A percentile compares a stretch with the other conserved stretches of the same genome.
These are phyloP conservation scores for Amanita exitialis DNA, from an alignment of 768 basidiomycete species.

Conservation along the genomic window DNA sequence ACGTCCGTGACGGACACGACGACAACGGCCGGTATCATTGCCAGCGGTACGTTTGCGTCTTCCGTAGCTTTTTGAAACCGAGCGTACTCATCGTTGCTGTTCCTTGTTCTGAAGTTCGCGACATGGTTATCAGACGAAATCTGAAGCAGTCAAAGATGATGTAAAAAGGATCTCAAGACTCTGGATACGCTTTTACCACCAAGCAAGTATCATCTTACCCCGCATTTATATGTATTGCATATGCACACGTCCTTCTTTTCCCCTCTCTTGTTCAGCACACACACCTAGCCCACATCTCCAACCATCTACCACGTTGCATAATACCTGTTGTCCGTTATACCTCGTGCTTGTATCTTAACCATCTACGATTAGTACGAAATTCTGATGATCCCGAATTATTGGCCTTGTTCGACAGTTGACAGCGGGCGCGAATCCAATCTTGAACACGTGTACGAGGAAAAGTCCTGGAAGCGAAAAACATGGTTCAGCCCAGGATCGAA, in stretches of 20 bases:
- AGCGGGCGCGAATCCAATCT: too few species aligned
- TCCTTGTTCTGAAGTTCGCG: constrained; percentile 40
- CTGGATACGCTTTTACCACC: too few species aligned
- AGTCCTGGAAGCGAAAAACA: constrained; percentile 10
- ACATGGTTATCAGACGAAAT: constrained; percentile 76
- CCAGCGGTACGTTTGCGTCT: constrained; percentile 43
- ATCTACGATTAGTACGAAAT: too few species aligned
- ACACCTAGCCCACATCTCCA: background rate
- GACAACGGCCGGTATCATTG: constrained; percentile 68
- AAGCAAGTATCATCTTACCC: too few species aligned
- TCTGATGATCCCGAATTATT: too few species aligned
- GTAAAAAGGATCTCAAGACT: constrained; percentile 18
- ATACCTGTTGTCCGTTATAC: background rate
- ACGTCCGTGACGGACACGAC: constrained; percentile 70
- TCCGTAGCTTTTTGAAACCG: background rate
- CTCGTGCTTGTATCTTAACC: background rate
- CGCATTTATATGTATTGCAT: background rate
- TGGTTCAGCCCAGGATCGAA: constrained; percentile 36
- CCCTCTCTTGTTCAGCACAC: background rate
- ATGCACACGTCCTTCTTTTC: constrained; percentile 9
- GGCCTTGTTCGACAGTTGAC: too few species aligned
- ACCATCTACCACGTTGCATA: too few species aligned
- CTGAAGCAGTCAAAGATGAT: constrained; percentile 64
- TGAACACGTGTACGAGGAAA: background rate
- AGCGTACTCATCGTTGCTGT: constrained; percentile 1